A percentile compares a stretch with the other conserved stretches of the same genome.
These are phyloP conservation scores for Capsaspora owczarzaki DNA, from an alignment of 78 protist species.

Conservation along the genomic window DNA sequence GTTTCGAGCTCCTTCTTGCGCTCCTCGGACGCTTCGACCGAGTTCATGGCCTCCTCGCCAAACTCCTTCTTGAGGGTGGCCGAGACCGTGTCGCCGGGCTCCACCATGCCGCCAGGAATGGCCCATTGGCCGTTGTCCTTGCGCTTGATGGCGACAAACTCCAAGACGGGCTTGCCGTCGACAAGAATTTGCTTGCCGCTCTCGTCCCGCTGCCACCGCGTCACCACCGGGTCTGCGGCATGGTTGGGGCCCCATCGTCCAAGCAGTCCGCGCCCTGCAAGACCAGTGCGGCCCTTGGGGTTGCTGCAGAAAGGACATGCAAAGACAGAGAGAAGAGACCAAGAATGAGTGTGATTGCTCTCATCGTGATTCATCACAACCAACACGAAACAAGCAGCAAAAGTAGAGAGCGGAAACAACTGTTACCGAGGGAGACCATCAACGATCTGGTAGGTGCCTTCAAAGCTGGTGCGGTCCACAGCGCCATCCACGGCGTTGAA, in stretches of 20 bases:
- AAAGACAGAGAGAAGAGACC: neutral
- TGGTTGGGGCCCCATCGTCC: slow-evolving; percentile 37
- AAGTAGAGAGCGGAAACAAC: neutral
- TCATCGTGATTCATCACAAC: too few species aligned
- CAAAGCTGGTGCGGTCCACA: neutral
- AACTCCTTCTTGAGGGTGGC: slow-evolving; percentile 22
- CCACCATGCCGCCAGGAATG: slow-evolving; percentile 48
- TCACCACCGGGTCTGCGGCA: slow-evolving; percentile 35
- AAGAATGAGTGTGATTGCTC: neutral
- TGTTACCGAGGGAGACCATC: neutral
- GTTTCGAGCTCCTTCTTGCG: neutral
- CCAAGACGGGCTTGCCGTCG: neutral
- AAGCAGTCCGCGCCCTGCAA: slow-evolving; percentile 30
- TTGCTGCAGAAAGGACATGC: slow-evolving; percentile 5
- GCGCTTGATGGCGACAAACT: slow-evolving; percentile 24
- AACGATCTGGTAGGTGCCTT: neutral
- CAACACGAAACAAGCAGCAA: too few species aligned
- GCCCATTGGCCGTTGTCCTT: slow-evolving; percentile 36
- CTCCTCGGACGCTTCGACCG: neutral
- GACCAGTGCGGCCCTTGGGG: slow-evolving; percentile 32
- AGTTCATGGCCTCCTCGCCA: slow-evolving; percentile 25
- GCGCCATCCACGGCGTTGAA: neutral
- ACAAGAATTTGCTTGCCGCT: neutral
- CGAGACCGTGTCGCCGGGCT: slow-evolving; percentile 20
- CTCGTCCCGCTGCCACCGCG: slow-evolving; percentile 17